A percentile compares a stretch with the other conserved stretches of the same genome.
Evolutionary conservation across 2,329 filamentous ascomycete genomes (phyloP).

Genomic region (Sarocladium kiliense): DNA sequence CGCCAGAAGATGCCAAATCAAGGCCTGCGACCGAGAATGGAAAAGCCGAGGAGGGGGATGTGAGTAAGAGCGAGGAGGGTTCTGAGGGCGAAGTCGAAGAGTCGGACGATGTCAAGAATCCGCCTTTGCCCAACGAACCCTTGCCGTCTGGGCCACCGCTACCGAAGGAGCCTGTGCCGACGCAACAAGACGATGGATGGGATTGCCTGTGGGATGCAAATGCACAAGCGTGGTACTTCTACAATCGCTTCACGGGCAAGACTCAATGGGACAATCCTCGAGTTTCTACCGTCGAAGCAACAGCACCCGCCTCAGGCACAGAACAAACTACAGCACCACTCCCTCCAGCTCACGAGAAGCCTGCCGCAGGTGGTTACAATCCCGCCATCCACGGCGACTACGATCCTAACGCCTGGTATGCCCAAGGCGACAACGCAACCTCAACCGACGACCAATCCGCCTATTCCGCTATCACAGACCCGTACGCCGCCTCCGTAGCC

Average conservation of each 20-base stretch:
- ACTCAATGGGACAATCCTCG: constrained; percentile 87
- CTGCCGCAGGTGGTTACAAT: constrained; percentile 74
- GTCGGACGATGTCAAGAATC: constrained; percentile 22
- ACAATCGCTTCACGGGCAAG: constrained; percentile 70
- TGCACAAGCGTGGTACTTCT: constrained; percentile 72
- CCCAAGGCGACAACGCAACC: constrained; percentile 44
- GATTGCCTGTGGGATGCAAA: constrained; percentile 69
- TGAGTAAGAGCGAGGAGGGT: constrained; percentile 3
- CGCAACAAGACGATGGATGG: constrained; percentile 70
- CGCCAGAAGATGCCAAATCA: constrained; percentile 20
- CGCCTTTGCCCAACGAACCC: constrained; percentile 27
- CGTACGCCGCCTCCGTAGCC: constrained; percentile 64
- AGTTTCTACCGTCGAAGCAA: constrained; percentile 41
- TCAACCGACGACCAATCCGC: constrained; percentile 16
- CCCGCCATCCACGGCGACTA: constrained; percentile 95
- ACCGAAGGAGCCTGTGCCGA: constrained; percentile 33
- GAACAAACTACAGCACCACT: constrained; percentile 25
- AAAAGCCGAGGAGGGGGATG: constrained; percentile 10
- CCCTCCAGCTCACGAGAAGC: constrained; percentile 29
- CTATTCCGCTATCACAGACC: constrained; percentile 25
- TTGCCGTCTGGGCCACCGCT: constrained; percentile 30
- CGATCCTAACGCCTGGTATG: constrained; percentile 94
- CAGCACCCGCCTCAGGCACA: constrained; percentile 18
- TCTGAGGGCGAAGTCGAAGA: constrained; percentile 8
- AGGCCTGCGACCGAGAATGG: neutral